Evolutionary conservation across 2,329 filamentous ascomycete genomes (phyloP), one percentile per base, ranked within the genome.

Genomic region (Pseudogymnoascus sp.): DNA sequence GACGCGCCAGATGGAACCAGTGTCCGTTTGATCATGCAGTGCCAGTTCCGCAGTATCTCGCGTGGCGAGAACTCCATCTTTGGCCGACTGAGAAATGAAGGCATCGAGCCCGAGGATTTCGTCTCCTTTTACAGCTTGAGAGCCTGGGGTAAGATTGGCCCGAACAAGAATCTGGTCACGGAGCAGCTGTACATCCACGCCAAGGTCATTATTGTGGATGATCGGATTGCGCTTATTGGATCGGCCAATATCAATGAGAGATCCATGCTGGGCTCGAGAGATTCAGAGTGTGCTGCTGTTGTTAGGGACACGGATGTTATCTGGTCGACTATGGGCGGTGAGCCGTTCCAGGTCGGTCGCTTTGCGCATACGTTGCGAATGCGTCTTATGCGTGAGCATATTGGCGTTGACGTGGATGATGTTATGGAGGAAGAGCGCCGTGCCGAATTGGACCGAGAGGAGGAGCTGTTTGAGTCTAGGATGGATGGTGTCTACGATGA

Each of bases 191-290:
- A 99, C 71, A 97, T 99, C 62, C 94, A 99, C 70, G 94, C 94
- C 64, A 99, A 99, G 75, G 89, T 89, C 66, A 97, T 97, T 80
- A 83, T 99, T 61, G 93, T 96, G 4, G 94, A 99, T 73, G 94
- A 99, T 70, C 85, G 93, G 35, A 85, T 94, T 62, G 93, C 88
- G 18, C 86, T 99, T 64, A 99, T 99, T 68, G 94, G 94, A 15
- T 97, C 93, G 50, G 94, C 94, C 60, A 99, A 99, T 72, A 97
- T 99, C 78, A 99, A 99, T 69, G 94, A 99, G 74, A 86, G 94
- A 50, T 97, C 93, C 6, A 91, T 97, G 91, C 75, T 97, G 64
- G 94, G 94, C 7, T 88, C 84, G 57, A 85, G 94, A 69, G 94
- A 99, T 73, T 97, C 93, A 0, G 94, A 99, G 74, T 86, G 90